phyloP scores from a whole-genome alignment of 2,329 filamentous ascomycete species.

The Fusarium compactum region DNA sequence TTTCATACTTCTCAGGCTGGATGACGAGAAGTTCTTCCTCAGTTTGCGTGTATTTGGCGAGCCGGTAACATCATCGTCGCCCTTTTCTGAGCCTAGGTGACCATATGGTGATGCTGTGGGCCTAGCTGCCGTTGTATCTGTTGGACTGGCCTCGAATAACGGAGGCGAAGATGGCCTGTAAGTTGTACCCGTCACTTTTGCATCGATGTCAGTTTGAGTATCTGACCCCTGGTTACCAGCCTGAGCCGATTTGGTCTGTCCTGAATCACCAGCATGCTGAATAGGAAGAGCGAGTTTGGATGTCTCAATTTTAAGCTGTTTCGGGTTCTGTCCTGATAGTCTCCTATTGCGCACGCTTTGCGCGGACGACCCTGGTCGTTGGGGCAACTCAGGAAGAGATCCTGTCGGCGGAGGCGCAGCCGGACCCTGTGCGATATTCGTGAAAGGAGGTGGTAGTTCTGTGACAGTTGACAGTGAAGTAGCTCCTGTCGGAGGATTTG shows the following conservation, averaged over 20 bases:
- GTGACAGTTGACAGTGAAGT: slow-evolving; percentile 73
- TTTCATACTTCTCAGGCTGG: slow-evolving; percentile 77
- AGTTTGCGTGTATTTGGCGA: slow-evolving; percentile 66
- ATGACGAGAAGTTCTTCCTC: slow-evolving; percentile 77
- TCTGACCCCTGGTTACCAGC: slow-evolving; percentile 22
- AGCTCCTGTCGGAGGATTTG: slow-evolving; percentile 66
- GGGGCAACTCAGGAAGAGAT: slow-evolving; percentile 60
- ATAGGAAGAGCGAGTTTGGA: slow-evolving; percentile 47
- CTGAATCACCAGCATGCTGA: slow-evolving; percentile 24
- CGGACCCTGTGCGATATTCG: slow-evolving; percentile 42
- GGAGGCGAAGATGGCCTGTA: slow-evolving; percentile 45
- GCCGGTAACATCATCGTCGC: slow-evolving; percentile 57
- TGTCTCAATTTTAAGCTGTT: slow-evolving; percentile 92
- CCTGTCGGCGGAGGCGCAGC: slow-evolving; percentile 63
- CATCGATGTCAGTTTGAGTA: slow-evolving; percentile 9
- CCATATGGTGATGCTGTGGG: slow-evolving; percentile 50
- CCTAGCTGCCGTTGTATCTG: slow-evolving; percentile 42
- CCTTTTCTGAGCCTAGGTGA: slow-evolving; percentile 51
- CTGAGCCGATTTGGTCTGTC: slow-evolving; percentile 27
- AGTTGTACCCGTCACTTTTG: slow-evolving; percentile 19
- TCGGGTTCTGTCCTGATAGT: slow-evolving; percentile 82
- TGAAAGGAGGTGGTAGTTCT: slow-evolving; percentile 61
- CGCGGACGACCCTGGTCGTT: slow-evolving; percentile 49
- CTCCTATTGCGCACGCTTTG: slow-evolving; percentile 78
- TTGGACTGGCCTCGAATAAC: slow-evolving; percentile 46